A percentile compares a stretch with the other conserved stretches of the same genome.
phyloP scores from a whole-genome alignment of 1,139 yeast genomes.

The Arxiozyma heterogenica region DNA sequence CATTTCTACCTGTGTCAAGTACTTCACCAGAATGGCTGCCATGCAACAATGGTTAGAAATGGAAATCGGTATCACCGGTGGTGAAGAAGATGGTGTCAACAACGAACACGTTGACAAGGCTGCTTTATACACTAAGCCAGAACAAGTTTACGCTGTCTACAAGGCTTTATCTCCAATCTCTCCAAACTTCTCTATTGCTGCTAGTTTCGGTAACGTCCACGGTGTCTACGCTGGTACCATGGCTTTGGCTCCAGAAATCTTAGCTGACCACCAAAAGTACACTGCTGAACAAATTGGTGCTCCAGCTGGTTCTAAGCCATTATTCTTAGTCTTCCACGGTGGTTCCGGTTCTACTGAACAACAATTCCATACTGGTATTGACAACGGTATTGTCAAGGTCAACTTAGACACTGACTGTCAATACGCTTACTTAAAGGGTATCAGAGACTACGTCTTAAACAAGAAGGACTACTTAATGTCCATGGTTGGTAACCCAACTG shows the following conservation, averaged over 20 bases:
- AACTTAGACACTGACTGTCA: slow-evolving; percentile 99
- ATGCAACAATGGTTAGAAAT: slow-evolving; percentile 97
- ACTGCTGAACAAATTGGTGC: slow-evolving; percentile 57
- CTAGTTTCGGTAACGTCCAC: slow-evolving; percentile 98
- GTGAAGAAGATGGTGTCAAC: slow-evolving; percentile 99
- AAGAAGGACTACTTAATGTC: slow-evolving; percentile 89
- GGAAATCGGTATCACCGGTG: slow-evolving; percentile 99
- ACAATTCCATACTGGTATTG: slow-evolving; percentile 87
- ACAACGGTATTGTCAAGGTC: slow-evolving; percentile 95
- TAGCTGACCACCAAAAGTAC: slow-evolving; percentile 92
- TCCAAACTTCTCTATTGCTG: slow-evolving; percentile 98
- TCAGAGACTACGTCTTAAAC: slow-evolving; percentile 90
- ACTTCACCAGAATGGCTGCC: slow-evolving; percentile 90
- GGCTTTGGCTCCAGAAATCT: slow-evolving; percentile 81
- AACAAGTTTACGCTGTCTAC: slow-evolving; percentile 86
- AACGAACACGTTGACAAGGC: slow-evolving; percentile 88
- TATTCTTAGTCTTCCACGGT: slow-evolving; percentile 99
- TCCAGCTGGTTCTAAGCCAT: slow-evolving; percentile 56
- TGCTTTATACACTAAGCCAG: slow-evolving; percentile 88
- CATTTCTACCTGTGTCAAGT: slow-evolving; percentile 88
- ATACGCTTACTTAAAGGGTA: slow-evolving; percentile 92
- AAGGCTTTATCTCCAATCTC: slow-evolving; percentile 84
- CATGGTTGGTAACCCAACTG: slow-evolving; percentile 98
- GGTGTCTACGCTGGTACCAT: slow-evolving; percentile 99
- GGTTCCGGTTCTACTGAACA: slow-evolving; percentile 95